Evolutionary conservation across 2,329 filamentous ascomycete species (phyloP).

Genomic region (Epichloe gansuensis): DNA sequence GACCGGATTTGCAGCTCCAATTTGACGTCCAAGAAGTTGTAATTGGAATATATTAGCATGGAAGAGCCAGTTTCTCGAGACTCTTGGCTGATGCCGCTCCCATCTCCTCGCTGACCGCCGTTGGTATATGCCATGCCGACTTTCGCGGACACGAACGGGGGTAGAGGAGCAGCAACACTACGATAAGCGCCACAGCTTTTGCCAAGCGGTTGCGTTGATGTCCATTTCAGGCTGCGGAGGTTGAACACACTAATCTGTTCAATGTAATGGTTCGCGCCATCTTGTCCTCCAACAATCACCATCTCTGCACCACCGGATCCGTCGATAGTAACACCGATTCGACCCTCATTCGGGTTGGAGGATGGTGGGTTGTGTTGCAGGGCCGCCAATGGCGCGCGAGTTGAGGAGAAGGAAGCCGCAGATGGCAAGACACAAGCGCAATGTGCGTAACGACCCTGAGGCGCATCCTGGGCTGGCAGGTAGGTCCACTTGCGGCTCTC

Average conservation of each 20-base stretch:
- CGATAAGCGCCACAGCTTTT: slow-evolving; percentile 94
- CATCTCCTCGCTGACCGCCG: slow-evolving; percentile 28
- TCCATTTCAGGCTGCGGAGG: slow-evolving; percentile 88
- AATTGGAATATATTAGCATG: slow-evolving; percentile 98
- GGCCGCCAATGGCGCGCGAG: slow-evolving; percentile 70
- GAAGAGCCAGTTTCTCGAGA: slow-evolving; percentile 45
- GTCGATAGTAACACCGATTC: slow-evolving; percentile 78
- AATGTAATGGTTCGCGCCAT: slow-evolving; percentile 96
- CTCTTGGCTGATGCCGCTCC: slow-evolving; percentile 37
- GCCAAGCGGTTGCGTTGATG: slow-evolving; percentile 71
- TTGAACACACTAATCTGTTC: slow-evolving; percentile 99
- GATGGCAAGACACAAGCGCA: slow-evolving; percentile 89
- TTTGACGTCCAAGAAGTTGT: slow-evolving; percentile 96
- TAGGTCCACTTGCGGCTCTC: slow-evolving; percentile 72
- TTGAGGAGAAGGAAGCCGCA: slow-evolving; percentile 72
- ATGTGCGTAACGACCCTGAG: slow-evolving; percentile 91
- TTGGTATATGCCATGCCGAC: slow-evolving; percentile 48
- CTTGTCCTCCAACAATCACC: slow-evolving; percentile 92
- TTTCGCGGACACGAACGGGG: slow-evolving; percentile 48
- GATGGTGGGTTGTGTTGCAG: slow-evolving; percentile 81
- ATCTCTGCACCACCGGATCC: slow-evolving; percentile 89
- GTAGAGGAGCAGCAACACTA: slow-evolving; percentile 81
- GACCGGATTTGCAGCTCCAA: slow-evolving; percentile 81
- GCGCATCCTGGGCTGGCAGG: slow-evolving; percentile 65
- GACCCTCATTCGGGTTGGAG: slow-evolving; percentile 73